phyloP scores from a whole-genome alignment of 148 eudicot species.

The Camellia granthamiana region DNA sequence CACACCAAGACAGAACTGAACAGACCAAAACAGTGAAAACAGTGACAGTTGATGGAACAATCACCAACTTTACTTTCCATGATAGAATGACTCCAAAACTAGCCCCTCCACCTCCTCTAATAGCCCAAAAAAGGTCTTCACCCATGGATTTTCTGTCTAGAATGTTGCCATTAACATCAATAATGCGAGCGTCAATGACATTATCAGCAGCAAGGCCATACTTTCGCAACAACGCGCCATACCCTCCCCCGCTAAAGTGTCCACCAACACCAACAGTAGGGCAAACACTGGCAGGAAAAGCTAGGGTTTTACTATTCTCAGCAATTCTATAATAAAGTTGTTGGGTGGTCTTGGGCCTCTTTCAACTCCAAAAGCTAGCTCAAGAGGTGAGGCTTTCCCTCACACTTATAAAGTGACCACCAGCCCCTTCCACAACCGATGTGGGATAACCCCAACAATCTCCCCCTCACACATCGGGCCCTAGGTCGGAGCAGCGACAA shows the following conservation, averaged over 20 bases:
- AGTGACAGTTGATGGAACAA: neutral
- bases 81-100: slow-evolving; percentile 9
- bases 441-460: no score
- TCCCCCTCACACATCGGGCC: no score
- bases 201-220: neutral
- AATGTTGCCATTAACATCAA: neutral
- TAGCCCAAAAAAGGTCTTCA: slow-evolving; percentile 13
- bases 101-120: slow-evolving; percentile 8
- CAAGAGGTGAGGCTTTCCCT: no score
- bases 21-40: slow-evolving; percentile 14
- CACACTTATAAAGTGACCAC: no score
- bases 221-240: neutral
- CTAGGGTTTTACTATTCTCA: no score
- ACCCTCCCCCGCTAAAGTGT: slow-evolving; percentile 14
- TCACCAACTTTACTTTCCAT: slow-evolving; percentile 1
- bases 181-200: neutral
- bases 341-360: no score
- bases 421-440: no score
- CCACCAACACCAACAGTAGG: neutral
- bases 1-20: no score
- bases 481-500: no score
- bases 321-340: no score
- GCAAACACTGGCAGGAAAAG: no score
- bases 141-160: slow-evolving; percentile 2
- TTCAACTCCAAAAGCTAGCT: no score